Evolutionary conservation across 352 stramenopile genomes (phyloP), one percentile per base, ranked within the genome.

Genomic region (Saprolegnia parasitica): DNA sequence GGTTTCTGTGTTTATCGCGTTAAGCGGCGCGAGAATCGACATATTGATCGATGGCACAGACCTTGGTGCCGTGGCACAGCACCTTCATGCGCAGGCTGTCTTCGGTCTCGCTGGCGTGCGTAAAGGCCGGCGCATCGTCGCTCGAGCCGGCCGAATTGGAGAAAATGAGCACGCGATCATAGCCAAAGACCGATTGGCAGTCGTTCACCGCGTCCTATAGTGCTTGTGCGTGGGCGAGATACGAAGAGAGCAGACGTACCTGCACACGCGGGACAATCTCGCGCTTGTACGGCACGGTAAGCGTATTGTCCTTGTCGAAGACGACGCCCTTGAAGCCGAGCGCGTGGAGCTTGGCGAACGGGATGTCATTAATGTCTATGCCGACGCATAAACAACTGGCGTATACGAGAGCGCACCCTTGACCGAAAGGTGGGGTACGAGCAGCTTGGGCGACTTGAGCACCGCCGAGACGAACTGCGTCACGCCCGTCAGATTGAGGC

Each of bases 261-360:
- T 76, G 72, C 16, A 97, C 77, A 68, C 89, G 81, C 6, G 83
- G 76, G 39, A 96, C 90, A 55, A 98, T 78, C 50, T 83, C 73
- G 58, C 84, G 79, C 64, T 84, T 80, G 67, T 99, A 96, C 9
- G 96, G 96, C 3, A 87, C 79, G 0, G 95, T 99, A 60, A 99
- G 75, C 29, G 96, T 99, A 75, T 99, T 99, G 75, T 99, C 96
- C 73, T 99, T 99, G 81, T 99, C 96, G 73, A 99, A 98, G 57
- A 99, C 83, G 46, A 98, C 85, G 42, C 88, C 90, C 46, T 90
- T 87, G 77, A 98, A 97, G 29, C 93, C 93, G 61, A 77, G 77
- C 63, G 90, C 82, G 62, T 80, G 76, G 37, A 95, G 79, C 58
- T 78, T 73, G 61, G 92, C 81, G 68, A 93, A 95, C 8, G 83